Evolutionary conservation across 768 basidiomycete species (phyloP).

Genomic region (Lactarius pseudohatsudake): DNA sequence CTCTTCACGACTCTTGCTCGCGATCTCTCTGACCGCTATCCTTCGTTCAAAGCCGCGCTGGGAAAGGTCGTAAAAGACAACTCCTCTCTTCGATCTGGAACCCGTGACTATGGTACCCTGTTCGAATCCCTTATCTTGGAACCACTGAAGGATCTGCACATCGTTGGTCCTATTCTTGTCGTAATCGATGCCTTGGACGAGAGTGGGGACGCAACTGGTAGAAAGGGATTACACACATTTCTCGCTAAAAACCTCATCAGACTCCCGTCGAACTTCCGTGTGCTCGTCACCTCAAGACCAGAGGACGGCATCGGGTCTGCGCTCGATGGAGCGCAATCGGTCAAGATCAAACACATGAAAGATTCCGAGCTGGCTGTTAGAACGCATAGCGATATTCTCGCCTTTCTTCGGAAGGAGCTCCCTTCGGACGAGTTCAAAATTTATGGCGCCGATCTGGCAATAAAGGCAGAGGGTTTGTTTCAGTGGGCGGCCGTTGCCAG

Average conservation of each 20-base stretch:
- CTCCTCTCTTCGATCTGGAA: background rate
- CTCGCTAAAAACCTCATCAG: background rate
- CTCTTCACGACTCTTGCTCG: constrained; percentile 4
- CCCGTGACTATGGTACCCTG: background rate
- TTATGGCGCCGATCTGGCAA: background rate
- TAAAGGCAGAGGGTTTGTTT: constrained; percentile 1
- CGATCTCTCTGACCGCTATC: background rate
- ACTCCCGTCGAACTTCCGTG: background rate
- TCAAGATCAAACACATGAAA: background rate
- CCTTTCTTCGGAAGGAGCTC: background rate
- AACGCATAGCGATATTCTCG: background rate
- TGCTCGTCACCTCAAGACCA: background rate
- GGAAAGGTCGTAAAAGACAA: background rate
- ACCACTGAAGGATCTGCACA: background rate
- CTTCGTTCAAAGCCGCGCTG: background rate
- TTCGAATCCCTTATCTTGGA: background rate
- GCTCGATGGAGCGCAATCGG: too few relatives aligned
- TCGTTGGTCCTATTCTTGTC: background rate
- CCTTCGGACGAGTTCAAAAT: background rate
- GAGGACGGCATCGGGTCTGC: background rate
- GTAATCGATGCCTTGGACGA: constrained; percentile 2
- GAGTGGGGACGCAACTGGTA: background rate
- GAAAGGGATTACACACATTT: background rate
- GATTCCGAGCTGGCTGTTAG: background rate
- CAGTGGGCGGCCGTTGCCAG: background rate